Conservation (phyloP, 2,329 filamentous ascomycete genomes). For the Colletotrichum sp. region DNA sequence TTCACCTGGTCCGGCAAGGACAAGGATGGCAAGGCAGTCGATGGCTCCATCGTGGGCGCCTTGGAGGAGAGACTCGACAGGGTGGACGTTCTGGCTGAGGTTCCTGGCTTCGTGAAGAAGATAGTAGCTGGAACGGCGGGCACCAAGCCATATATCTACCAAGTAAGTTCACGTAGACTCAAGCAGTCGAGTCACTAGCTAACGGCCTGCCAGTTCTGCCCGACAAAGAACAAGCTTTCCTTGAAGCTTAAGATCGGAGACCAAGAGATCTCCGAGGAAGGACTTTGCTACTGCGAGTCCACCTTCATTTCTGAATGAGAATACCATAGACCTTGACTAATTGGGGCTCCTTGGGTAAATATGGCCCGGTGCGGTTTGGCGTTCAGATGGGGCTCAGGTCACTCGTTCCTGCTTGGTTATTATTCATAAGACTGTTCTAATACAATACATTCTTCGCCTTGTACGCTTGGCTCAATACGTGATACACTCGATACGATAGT, state of each 20-base stretch:
- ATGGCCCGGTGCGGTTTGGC: slow-evolving; percentile 15
- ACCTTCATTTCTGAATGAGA: slow-evolving; percentile 86
- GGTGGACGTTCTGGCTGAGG: slow-evolving; percentile 95
- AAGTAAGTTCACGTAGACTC: slow-evolving; percentile 59
- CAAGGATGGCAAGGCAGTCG: slow-evolving; percentile 76
- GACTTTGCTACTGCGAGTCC: slow-evolving; percentile 83
- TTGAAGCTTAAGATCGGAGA: slow-evolving; percentile 88
- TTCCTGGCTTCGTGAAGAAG: slow-evolving; percentile 93
- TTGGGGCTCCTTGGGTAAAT: slow-evolving; percentile 9
- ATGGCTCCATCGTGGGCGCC: slow-evolving; percentile 71
- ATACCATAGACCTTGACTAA: slow-evolving; percentile 26
- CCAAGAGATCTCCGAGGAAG: slow-evolving; percentile 78
- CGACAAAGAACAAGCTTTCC: slow-evolving; percentile 64
- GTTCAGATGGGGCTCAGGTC: slow-evolving; percentile 14
- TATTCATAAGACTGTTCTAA: slow-evolving; percentile 15
- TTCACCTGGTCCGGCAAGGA: slow-evolving; percentile 81
- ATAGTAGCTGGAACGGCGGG: slow-evolving; percentile 88
- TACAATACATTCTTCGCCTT: slow-evolving; percentile 3
- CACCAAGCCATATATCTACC: slow-evolving; percentile 97
- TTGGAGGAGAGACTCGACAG: slow-evolving; percentile 77
- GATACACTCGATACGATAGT: too few species aligned
- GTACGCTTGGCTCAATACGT: neutral
- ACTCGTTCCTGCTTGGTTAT: slow-evolving; percentile 19
- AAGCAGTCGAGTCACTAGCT: slow-evolving; percentile 13
- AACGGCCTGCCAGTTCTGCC: slow-evolving; percentile 65